Base-by-base conservation (phyloP, 345 rosid species). In the Geranium rotundifolium region DNA sequence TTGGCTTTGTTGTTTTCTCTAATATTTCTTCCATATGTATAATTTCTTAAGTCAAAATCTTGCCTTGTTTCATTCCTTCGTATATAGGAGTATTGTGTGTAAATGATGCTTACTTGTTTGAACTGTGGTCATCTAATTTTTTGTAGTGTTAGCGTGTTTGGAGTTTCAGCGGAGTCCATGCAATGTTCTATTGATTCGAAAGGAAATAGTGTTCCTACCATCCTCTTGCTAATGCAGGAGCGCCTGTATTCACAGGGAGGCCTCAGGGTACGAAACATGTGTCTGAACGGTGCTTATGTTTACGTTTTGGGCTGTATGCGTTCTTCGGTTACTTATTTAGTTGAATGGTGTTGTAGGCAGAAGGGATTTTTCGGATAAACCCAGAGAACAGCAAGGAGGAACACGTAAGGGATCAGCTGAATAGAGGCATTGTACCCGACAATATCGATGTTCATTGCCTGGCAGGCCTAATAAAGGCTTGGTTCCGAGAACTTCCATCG, bases 151-250 rank as follows among this genome's bases (percentile, higher is more conserved):
- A 93, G 88, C 19, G 96, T 93, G 61, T 93, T 93, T 78, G 97
- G 99, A 7, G 99, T 93, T 62, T 93, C 99, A 3, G 96, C 99
- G 1, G 95, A 89, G 59, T 92, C 97, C 34, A 92, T 92, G 99
- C 97, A 92, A 69, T 86, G 93, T 64, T 80, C 90, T 20, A 89
- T 59, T 27, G 99, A 93, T 46, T 73, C 81, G 5, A 85, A 73
- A 73, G 95, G 97, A 18, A 87, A 87, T 67, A 87, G 99, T 63
- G 89, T 93, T 52, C 99, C 99, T 57, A 89, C 97, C 54, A 93
- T 93, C 73, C 89, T 93, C 62, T 81, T 93, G 76, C 78, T 93
- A 61, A 87, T 90, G 99, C 99, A 89, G 65, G 83, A 86, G 69
- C 78, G 90, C 7, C 65, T 93, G 1, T 93, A 84, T 62, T 77